These are phyloP conservation scores for Venturia asperata DNA, from an alignment of 2,329 filamentous ascomycete genomes.

Conservation along the genomic window DNA sequence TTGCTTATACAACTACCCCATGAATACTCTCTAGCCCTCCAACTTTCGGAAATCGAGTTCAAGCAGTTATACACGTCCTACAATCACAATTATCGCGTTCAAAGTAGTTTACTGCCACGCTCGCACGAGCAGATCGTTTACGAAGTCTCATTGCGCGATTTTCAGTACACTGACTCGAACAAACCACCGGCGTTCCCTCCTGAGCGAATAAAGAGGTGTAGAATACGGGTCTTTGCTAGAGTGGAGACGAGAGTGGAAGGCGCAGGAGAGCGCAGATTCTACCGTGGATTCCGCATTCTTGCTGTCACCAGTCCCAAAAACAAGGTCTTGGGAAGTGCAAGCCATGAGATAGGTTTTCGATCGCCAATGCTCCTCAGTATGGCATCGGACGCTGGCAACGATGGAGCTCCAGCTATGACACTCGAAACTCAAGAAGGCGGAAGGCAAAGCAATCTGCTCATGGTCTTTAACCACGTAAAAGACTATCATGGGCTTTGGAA, in stretches of 20 bases:
- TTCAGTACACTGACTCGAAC: constrained; percentile 75
- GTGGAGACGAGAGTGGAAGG: constrained; percentile 61
- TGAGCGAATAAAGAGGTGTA: constrained; percentile 64
- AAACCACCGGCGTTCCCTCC: constrained; percentile 66
- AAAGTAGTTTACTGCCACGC: constrained; percentile 60
- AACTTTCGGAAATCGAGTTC: constrained; percentile 70
- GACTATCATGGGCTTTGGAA: constrained; percentile 66
- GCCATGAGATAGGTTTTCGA: constrained; percentile 58
- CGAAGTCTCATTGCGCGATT: constrained; percentile 60
- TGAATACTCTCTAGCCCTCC: constrained; percentile 65
- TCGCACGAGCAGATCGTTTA: constrained; percentile 65
- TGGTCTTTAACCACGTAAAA: constrained; percentile 68
- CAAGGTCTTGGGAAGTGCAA: constrained; percentile 70
- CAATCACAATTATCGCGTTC: constrained; percentile 73
- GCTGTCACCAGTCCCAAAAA: constrained; percentile 70
- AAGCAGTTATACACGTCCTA: constrained; percentile 74
- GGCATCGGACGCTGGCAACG: constrained; percentile 27
- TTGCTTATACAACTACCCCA: constrained; percentile 66
- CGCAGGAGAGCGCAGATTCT: constrained; percentile 62
- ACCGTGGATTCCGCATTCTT: constrained; percentile 72
- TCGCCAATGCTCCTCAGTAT: constrained; percentile 65
- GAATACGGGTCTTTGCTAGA: constrained; percentile 68
- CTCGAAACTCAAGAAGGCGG: constrained; percentile 62
- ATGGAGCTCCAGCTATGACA: constrained; percentile 59
- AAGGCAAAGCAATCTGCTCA: constrained; percentile 62